These are phyloP conservation scores for Starmerella asiatica DNA, from an alignment of 805 yeast species.

Conservation along the genomic window DNA sequence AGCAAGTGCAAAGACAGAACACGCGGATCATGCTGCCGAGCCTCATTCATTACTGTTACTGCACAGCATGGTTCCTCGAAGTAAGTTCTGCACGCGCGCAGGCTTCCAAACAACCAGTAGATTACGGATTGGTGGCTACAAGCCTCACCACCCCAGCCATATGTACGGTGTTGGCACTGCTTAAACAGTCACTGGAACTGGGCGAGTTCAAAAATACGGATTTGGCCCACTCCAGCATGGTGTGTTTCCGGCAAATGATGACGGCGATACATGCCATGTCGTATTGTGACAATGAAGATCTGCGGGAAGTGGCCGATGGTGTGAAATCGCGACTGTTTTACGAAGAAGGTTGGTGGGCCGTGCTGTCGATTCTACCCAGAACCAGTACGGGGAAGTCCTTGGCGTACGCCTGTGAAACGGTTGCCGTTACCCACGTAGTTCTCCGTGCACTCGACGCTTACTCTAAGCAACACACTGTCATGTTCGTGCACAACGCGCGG, in stretches of 20 bases:
- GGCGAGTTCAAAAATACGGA: constrained; percentile 36
- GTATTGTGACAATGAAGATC: constrained; percentile 32
- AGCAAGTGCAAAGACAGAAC: constrained; percentile 32
- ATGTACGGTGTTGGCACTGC: constrained; percentile 36
- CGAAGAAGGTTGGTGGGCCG: constrained; percentile 43
- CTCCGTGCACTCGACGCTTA: constrained; percentile 56
- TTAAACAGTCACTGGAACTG: constrained; percentile 27
- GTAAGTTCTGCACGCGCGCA: constrained; percentile 38
- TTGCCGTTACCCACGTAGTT: constrained; percentile 52
- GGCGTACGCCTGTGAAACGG: constrained; percentile 43
- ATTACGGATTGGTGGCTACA: constrained; percentile 26
- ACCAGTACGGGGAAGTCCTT: constrained; percentile 52
- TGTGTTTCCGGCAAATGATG: constrained; percentile 52
- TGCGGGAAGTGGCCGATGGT: constrained; percentile 41
- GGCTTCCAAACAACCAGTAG: constrained; percentile 20
- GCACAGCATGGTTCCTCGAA: constrained; percentile 62
- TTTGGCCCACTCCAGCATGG: constrained; percentile 55
- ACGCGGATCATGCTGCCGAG: constrained; percentile 23
- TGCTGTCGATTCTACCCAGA: constrained; percentile 47
- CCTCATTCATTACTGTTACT: constrained; percentile 39
- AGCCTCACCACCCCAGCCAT: constrained; percentile 51
- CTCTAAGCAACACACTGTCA: constrained; percentile 41
- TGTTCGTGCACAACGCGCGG: constrained; percentile 37
- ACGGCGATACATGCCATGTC: constrained; percentile 33
- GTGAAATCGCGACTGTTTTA: constrained; percentile 59